These are phyloP conservation scores for Suillus occidentalis DNA, from an alignment of 768 basidiomycete species.

Conservation along the genomic window DNA sequence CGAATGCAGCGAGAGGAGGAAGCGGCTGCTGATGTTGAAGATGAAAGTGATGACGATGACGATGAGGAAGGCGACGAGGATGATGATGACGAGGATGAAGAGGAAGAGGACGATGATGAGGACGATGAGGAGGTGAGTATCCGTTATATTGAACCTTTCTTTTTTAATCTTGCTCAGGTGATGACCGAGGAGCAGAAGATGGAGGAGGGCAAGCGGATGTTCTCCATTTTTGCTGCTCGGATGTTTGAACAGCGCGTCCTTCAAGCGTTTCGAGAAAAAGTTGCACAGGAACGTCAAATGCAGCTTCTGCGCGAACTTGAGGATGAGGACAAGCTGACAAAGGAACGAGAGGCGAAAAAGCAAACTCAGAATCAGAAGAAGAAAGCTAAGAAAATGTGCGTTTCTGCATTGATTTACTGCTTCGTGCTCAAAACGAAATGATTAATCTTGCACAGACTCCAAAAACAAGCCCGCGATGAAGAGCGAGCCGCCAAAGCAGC, in stretches of 20 bases:
- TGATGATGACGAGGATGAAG: conserved; percentile 66
- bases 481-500: conserved; percentile 82
- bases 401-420: conserved; percentile 22
- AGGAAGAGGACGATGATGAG: conserved; percentile 50
- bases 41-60: conserved; percentile 61
- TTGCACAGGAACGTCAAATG: conserved; percentile 92
- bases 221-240: conserved; percentile 97
- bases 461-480: conserved; percentile 92
- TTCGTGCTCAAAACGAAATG: conserved; percentile 4
- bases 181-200: conserved; percentile 98
- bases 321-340: conserved; percentile 85
- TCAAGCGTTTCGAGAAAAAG: conserved; percentile 93
- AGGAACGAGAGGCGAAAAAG: conserved; percentile 89
- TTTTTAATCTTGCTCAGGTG: conserved; percentile 39
- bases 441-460: conserved; percentile 53
- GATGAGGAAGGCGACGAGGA: conserved; percentile 61
- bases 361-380: conserved; percentile 97
- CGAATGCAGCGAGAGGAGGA: conserved; percentile 89
- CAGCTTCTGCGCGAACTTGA: conserved; percentile 94
- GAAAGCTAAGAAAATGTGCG: conserved; percentile 96
- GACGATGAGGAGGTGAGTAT: conserved; percentile 46
- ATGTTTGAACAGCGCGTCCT: conserved; percentile 99
- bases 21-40: conserved; percentile 58
- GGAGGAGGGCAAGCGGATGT: conserved; percentile 99
- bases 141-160: conserved; percentile 8